These are phyloP conservation scores for Picochlorum sp. DNA, from an alignment of 139 green algal species.

Conservation along the genomic window DNA sequence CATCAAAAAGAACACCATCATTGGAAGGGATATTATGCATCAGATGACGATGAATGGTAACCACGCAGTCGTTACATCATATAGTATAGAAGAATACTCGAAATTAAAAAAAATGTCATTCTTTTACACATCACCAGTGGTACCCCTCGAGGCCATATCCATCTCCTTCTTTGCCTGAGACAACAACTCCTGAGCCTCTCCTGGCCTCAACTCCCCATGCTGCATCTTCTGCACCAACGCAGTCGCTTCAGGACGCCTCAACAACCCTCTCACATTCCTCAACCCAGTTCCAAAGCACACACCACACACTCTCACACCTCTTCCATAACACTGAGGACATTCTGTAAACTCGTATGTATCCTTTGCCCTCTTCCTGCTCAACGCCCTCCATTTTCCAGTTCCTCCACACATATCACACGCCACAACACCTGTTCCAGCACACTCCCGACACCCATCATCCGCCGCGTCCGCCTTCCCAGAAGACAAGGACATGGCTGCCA, in stretches of 20 bases:
- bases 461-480: not conserved
- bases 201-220: slow-evolving; percentile 66
- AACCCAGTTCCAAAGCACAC: slow-evolving; percentile 94
- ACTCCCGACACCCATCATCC: slow-evolving; percentile 59
- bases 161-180: slow-evolving; percentile 3
- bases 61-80: slow-evolving; percentile 5
- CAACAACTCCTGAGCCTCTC: slow-evolving; percentile 25
- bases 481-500: not conserved
- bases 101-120: not conserved
- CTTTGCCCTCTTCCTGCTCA: slow-evolving; percentile 71
- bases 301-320: slow-evolving; percentile 80
- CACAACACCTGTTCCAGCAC: slow-evolving; percentile 61
- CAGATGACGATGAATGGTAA: slow-evolving; percentile 8
- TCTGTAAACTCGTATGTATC: slow-evolving; percentile 97
- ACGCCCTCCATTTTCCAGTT: slow-evolving; percentile 94
- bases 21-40: slow-evolving; percentile 12
- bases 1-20: slow-evolving; percentile 2
- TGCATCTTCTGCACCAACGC: slow-evolving; percentile 92
- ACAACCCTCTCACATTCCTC: slow-evolving; percentile 82
- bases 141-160: not conserved
- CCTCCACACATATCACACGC: slow-evolving; percentile 97
- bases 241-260: slow-evolving; percentile 82
- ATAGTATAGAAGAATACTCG: not conserved
- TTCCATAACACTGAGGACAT: slow-evolving; percentile 94
- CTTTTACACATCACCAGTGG: not conserved